Conservation (phyloP, 805 yeast genomes). For the Brettanomyces custersianus region DNA sequence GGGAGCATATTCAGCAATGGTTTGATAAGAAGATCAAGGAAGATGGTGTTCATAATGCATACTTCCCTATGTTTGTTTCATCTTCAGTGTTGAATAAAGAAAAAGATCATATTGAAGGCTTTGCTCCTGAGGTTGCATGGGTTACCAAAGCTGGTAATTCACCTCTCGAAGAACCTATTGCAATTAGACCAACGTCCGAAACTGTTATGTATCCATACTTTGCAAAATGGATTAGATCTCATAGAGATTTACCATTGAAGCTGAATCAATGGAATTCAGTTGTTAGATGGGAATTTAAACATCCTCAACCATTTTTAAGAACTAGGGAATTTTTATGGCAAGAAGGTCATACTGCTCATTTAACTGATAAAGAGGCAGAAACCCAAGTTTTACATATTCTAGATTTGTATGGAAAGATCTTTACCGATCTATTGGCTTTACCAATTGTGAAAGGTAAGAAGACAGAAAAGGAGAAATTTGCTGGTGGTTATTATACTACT, state of each 20-base stretch:
- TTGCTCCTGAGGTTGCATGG: slow-evolving; percentile 99
- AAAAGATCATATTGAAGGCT: slow-evolving; percentile 97
- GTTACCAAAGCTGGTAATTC: slow-evolving; percentile 93
- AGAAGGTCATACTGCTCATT: slow-evolving; percentile 98
- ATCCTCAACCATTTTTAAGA: slow-evolving; percentile 98
- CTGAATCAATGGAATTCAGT: slow-evolving; percentile 99
- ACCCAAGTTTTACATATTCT: slow-evolving; percentile 80
- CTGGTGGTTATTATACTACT: slow-evolving; percentile 94
- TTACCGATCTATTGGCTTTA: slow-evolving; percentile 89
- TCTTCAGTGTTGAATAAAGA: slow-evolving; percentile 89
- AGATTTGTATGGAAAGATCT: slow-evolving; percentile 76
- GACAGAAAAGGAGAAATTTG: slow-evolving; percentile 96
- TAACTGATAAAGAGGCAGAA: slow-evolving; percentile 73
- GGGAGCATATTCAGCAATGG: slow-evolving; percentile 91
- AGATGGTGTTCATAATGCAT: slow-evolving; percentile 88
- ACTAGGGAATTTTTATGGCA: slow-evolving; percentile 99
- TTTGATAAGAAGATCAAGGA: slow-evolving; percentile 75
- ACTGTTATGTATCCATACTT: slow-evolving; percentile 99
- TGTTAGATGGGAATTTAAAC: slow-evolving; percentile 99
- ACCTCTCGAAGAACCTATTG: slow-evolving; percentile 95
- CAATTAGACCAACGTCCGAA: slow-evolving; percentile 98
- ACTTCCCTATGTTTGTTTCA: slow-evolving; percentile 98
- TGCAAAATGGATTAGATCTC: slow-evolving; percentile 97
- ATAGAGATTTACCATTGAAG: slow-evolving; percentile 93
- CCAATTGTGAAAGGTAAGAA: slow-evolving; percentile 93